phyloP scores from a whole-genome alignment of 2,329 filamentous ascomycete genomes.

The Trichoderma cornu-damae region DNA sequence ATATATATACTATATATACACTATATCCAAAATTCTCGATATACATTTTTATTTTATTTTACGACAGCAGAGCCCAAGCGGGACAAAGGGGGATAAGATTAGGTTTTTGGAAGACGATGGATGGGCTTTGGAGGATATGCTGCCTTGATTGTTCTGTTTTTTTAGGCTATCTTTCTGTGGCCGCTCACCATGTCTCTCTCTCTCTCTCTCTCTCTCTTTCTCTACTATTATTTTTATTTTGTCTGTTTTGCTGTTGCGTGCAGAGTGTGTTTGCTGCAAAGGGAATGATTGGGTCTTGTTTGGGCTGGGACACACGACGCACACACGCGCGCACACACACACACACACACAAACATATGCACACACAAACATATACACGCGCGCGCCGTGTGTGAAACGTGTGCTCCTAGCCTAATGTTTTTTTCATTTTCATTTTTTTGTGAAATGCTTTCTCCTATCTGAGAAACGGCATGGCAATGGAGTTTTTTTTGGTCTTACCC shows the following conservation, averaged over 20 bases:
- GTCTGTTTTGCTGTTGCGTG: not conserved
- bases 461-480: constrained; percentile 17
- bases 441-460: constrained; percentile 19
- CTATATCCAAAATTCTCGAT: not conserved
- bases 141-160: not conserved
- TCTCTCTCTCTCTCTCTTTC: not conserved
- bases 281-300: constrained; percentile 30
- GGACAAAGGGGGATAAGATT: not conserved
- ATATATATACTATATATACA: constrained; percentile 7
- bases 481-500: constrained; percentile 4
- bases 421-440: not conserved
- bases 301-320: constrained; percentile 26
- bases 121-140: not conserved
- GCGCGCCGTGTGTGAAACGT: not conserved
- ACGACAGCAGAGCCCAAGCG: not conserved
- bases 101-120: not conserved
- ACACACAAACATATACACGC: too few relatives aligned
- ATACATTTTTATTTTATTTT: not conserved
- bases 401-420: not conserved
- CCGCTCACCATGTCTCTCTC: constrained; percentile 10
- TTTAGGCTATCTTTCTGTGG: too few relatives aligned
- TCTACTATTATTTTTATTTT: not conserved
- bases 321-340: too few relatives aligned
- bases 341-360: too few relatives aligned
- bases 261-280: constrained; percentile 8